A percentile compares a stretch with the other conserved stretches of the same genome.
Evolutionary conservation across 2,329 filamentous ascomycete genomes (phyloP).

Genomic region (Clarireedia sp.): DNA sequence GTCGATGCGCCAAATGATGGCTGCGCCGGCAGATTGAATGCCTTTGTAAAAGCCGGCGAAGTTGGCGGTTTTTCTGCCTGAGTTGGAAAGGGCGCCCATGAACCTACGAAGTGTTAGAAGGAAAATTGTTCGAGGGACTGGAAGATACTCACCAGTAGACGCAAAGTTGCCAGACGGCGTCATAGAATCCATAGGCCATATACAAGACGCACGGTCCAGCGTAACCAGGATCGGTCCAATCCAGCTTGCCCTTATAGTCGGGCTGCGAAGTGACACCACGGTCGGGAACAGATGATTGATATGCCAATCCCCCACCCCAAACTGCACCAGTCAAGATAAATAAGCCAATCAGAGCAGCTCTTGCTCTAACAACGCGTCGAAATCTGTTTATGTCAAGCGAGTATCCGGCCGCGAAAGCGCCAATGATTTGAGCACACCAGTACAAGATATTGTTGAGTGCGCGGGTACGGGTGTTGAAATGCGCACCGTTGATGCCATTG

Average conservation of each 20-base stretch:
- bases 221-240: slow-evolving; percentile 51
- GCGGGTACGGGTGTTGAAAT: slow-evolving; percentile 65
- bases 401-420: slow-evolving; percentile 65
- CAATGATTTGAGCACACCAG: slow-evolving; percentile 68
- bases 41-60: slow-evolving; percentile 82
- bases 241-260: slow-evolving; percentile 9
- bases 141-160: slow-evolving; percentile 65
- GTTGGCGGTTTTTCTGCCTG: slow-evolving; percentile 80
- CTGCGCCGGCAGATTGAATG: slow-evolving; percentile 74
- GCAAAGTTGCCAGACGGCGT: slow-evolving; percentile 79
- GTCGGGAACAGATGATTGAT: slow-evolving; percentile 46
- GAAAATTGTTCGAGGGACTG: slow-evolving; percentile 44
- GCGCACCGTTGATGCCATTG: slow-evolving; percentile 59
- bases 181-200: slow-evolving; percentile 81
- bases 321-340: slow-evolving; percentile 63
- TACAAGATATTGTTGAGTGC: slow-evolving; percentile 70
- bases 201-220: slow-evolving; percentile 75
- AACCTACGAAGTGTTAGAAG: slow-evolving; percentile 44
- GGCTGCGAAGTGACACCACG: slow-evolving; percentile 49
- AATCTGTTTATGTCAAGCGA: slow-evolving; percentile 53
- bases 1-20: slow-evolving; percentile 65
- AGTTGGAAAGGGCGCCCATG: slow-evolving; percentile 88
- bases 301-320: slow-evolving; percentile 75
- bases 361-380: slow-evolving; percentile 59
- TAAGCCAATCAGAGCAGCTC: slow-evolving; percentile 50